Evolutionary conservation across 768 basidiomycete species (phyloP), one percentile per base, ranked within the genome.

Genomic region (Mycena kentingensis): DNA sequence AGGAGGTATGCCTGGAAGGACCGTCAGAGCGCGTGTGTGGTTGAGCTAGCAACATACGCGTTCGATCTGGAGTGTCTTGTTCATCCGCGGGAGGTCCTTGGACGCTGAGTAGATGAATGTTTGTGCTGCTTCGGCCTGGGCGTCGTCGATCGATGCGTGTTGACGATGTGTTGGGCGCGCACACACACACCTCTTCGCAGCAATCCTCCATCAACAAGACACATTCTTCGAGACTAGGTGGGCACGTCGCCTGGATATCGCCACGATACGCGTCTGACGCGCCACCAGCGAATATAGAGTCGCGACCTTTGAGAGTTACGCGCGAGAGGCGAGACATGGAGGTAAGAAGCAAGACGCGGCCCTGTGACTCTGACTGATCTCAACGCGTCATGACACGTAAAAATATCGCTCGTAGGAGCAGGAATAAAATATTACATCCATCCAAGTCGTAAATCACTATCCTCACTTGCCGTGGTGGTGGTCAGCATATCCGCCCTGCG

Each of bases 121-220:
- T 51, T 90, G 86, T 10, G 87, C 82, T 65, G 87, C 87, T 56
- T 80, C 73, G 22, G 83, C 81, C 87, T 90, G 54, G 32, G 4
- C 59, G 41, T 56, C 41, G 36, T 45, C 44, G 3, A 37, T 34
- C 2, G 43, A 32, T 15, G 16, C n/a, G n/a, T 34, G 22, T 38
- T 50, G 19, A 32, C 32, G n/a, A 28, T 32, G 16, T 19, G 48
- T 7, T 8, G 39, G 22, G n/a, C n/a, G n/a, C n/a, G n/a, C n/a
- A 42, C 3, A 39, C 25, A 29, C 37, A 4, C 32, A 55, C 70
- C 82, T 90, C 85, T 65, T 89, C 85, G 62, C 87, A 90, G 60
- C 88, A 90, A 59, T 89, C 86, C 60, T 90, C 86, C 79, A 90
- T 82, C 1, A 85, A 84, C 58, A 78, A 71, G 4, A 91, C 89